phyloP scores from a whole-genome alignment of 2,329 filamentous ascomycete genomes.

The Colletotrichum sojae region DNA sequence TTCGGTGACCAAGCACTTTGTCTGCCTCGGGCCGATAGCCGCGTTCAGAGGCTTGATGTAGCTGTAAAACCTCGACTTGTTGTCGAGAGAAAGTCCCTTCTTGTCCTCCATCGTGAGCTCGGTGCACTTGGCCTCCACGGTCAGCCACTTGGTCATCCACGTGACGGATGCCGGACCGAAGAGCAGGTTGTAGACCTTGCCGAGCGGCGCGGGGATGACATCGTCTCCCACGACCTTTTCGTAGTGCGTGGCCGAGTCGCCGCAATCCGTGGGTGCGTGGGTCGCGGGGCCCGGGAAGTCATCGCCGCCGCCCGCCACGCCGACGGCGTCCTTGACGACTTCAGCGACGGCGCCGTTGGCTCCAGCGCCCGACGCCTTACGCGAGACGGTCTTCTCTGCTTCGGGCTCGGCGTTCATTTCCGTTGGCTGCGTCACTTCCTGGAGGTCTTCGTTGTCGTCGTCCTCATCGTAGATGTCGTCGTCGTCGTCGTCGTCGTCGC shows the following conservation, averaged over 20 bases:
- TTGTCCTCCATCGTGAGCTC: slow-evolving; percentile 92
- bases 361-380: slow-evolving; percentile 78
- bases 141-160: slow-evolving; percentile 90
- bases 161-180: slow-evolving; percentile 85
- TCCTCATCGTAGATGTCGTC: slow-evolving; percentile 85
- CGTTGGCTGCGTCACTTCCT: slow-evolving; percentile 52
- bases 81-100: slow-evolving; percentile 81
- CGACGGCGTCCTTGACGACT: slow-evolving; percentile 64
- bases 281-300: slow-evolving; percentile 90
- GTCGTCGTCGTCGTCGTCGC: slow-evolving; percentile 72
- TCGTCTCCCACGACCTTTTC: slow-evolving; percentile 90
- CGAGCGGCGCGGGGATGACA: slow-evolving; percentile 86
- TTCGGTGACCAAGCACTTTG: slow-evolving; percentile 92
- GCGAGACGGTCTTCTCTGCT: slow-evolving; percentile 73
- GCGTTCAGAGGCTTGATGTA: slow-evolving; percentile 93
- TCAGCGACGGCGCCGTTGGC: slow-evolving; percentile 62
- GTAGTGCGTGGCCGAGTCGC: slow-evolving; percentile 83
- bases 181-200: slow-evolving; percentile 89
- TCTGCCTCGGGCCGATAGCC: slow-evolving; percentile 91
- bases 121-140: slow-evolving; percentile 87
- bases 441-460: slow-evolving; percentile 78
- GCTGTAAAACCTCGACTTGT: slow-evolving; percentile 80
- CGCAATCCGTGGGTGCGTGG: slow-evolving; percentile 89
- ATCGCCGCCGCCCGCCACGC: slow-evolving; percentile 57
- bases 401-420: slow-evolving; percentile 64